These are phyloP conservation scores for Fragilaria crotonensis DNA, from an alignment of 108 stramenopile genomes.

Conservation along the genomic window DNA sequence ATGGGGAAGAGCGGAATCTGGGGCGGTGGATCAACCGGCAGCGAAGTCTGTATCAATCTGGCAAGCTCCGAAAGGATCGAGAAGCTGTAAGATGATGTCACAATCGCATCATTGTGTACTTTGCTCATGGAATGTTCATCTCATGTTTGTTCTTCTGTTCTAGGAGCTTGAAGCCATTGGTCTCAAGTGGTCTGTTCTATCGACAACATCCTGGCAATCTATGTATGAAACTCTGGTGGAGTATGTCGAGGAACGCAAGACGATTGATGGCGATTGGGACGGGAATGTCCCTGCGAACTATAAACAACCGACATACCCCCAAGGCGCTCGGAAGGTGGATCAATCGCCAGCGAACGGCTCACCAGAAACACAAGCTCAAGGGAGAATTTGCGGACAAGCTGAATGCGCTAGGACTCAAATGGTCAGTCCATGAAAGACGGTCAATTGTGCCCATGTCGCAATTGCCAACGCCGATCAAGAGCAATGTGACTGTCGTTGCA, in stretches of 20 bases:
- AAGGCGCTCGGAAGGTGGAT: constrained; percentile 79
- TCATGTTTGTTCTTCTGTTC: constrained; percentile 1
- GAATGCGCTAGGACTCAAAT: constrained; percentile 62
- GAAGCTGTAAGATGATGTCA: constrained; percentile 15
- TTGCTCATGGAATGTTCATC: background rate
- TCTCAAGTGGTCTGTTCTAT: constrained; percentile 80
- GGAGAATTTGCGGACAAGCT: constrained; percentile 68
- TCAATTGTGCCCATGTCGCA: constrained; percentile 1
- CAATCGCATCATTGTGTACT: too few species aligned
- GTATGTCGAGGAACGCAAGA: constrained; percentile 45
- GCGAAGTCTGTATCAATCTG: constrained; percentile 76
- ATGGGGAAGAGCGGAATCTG: constrained; percentile 62
- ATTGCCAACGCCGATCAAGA: background rate
- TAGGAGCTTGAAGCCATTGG: constrained; percentile 70
- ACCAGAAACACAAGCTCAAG: constrained; percentile 71
- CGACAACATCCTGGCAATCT: constrained; percentile 71
- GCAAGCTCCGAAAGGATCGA: constrained; percentile 71
- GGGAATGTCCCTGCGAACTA: constrained; percentile 80
- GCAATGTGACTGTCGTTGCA: background rate
- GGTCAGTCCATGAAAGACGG: constrained; percentile 58
- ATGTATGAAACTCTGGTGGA: constrained; percentile 74
- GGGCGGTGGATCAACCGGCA: constrained; percentile 88
- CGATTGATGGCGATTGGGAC: constrained; percentile 58
- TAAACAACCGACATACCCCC: constrained; percentile 51
- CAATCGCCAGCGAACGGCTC: constrained; percentile 76